Percentiles rank a stretch among this genome's conserved stretches.
Conservation (phyloP, 73 alveolate genomes). For the Durusdinium trenchii region DNA sequence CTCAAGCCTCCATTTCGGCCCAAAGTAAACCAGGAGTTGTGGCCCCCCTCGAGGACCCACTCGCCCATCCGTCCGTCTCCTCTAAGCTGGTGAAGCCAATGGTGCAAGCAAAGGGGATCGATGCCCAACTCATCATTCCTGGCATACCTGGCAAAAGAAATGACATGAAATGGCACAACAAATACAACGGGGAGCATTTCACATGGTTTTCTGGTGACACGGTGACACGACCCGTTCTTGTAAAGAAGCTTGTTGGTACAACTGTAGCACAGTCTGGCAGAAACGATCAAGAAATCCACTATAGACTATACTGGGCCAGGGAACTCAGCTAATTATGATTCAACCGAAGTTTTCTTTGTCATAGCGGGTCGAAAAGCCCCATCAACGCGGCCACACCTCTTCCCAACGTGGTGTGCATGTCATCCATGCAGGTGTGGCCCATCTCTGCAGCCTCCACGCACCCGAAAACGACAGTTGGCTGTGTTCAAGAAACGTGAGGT, state of each 20-base stretch:
- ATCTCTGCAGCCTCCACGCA: slow-evolving; percentile 96
- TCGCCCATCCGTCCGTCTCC: too few relatives aligned
- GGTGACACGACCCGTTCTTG: too few relatives aligned
- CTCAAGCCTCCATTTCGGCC: background rate
- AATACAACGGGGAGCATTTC: background rate
- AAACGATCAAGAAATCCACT: background rate
- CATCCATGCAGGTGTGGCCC: slow-evolving; percentile 99
- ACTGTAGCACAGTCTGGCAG: background rate
- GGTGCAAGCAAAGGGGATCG: slow-evolving; percentile 99
- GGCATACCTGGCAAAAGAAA: slow-evolving; percentile 97
- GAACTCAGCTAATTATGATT: too few relatives aligned
- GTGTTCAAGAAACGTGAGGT: too few relatives aligned
- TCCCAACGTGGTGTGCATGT: slow-evolving; percentile 98
- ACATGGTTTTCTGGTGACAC: background rate
- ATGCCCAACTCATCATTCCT: slow-evolving; percentile 99
- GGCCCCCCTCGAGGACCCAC: background rate
- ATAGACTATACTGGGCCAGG: background rate
- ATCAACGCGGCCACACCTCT: slow-evolving; percentile 90
- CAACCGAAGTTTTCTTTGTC: too few relatives aligned
- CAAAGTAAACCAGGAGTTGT: too few relatives aligned
- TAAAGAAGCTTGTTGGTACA: background rate
- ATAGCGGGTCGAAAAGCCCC: too few relatives aligned
- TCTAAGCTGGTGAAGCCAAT: slow-evolving; percentile 97
- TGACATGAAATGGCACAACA: background rate
- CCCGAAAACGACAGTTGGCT: slow-evolving; percentile 83